A percentile compares a stretch with the other conserved stretches of the same genome.
These are phyloP conservation scores for Echeveria elegans DNA, from an alignment of 164 flowering plant species.

Conservation along the genomic window DNA sequence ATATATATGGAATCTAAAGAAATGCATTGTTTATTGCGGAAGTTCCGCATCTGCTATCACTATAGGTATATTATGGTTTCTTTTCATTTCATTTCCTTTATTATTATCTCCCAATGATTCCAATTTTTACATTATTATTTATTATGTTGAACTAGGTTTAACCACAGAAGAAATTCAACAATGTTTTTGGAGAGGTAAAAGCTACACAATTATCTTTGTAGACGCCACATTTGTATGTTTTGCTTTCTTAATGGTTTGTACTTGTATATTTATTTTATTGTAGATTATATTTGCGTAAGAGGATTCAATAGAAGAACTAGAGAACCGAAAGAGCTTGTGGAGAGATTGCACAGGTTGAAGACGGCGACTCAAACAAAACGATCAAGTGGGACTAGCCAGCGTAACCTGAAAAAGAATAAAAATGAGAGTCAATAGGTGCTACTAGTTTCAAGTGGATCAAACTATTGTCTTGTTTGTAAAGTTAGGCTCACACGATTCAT, in stretches of 20 bases:
- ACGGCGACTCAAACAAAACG: not conserved
- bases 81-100: too few species aligned
- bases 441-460: not conserved
- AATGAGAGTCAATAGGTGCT: not conserved
- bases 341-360: not conserved
- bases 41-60: not conserved
- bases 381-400: not conserved
- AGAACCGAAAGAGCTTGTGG: not conserved
- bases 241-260: not conserved
- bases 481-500: too few species aligned
- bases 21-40: not conserved
- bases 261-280: not conserved
- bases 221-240: not conserved
- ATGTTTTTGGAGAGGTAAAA: conserved; percentile 9
- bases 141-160: not conserved
- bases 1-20: not conserved
- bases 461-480: too few species aligned
- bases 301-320: not conserved
- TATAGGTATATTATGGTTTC: not conserved
- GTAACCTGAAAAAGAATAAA: not conserved
- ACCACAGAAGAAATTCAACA: not conserved
- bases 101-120: too few species aligned
- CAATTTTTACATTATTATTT: too few species aligned
- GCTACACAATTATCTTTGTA: not conserved
- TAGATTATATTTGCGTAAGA: conserved; percentile 1